Evolutionary conservation across 2,329 filamentous ascomycete genomes (phyloP).

Genomic region (Neonectria faginata): DNA sequence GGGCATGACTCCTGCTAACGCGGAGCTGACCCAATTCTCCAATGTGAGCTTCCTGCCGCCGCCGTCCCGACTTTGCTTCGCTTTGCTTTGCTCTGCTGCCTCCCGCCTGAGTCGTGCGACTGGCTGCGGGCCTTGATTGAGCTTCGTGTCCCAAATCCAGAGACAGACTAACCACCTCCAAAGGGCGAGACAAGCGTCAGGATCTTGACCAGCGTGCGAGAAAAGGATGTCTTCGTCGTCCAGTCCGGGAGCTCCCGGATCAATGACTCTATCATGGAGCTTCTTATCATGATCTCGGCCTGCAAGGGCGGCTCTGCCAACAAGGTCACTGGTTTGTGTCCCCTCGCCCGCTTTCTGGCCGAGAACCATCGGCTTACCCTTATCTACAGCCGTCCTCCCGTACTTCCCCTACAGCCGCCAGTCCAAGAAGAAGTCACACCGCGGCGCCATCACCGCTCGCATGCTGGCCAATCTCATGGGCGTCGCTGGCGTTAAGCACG

Average conservation of each 20-base stretch:
- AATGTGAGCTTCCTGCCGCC: constrained; percentile 65
- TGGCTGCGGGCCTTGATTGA: constrained; percentile 11
- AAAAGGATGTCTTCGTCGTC: constrained; percentile 99
- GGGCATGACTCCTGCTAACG: constrained; percentile 72
- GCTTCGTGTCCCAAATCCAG: constrained; percentile 2
- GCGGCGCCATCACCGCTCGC: constrained; percentile 94
- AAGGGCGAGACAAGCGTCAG: constrained; percentile 78
- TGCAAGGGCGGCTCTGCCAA: constrained; percentile 98
- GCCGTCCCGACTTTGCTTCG: constrained; percentile 25
- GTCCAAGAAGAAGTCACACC: constrained; percentile 98
- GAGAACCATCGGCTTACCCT: constrained; percentile 34
- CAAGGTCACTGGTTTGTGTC: constrained; percentile 86
- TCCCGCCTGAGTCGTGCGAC: constrained; percentile 1
- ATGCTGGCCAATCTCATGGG: constrained; percentile 96
- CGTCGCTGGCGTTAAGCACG: constrained; percentile 95
- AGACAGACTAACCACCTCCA: constrained; percentile 36
- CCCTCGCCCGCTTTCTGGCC: constrained; percentile 22
- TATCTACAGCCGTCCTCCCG: constrained; percentile 77
- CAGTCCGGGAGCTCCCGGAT: constrained; percentile 96
- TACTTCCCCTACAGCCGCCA: constrained; percentile 99
- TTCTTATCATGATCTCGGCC: constrained; percentile 98
- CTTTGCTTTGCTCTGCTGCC: constrained; percentile 24
- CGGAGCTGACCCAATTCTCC: constrained; percentile 77
- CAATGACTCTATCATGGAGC: constrained; percentile 99
- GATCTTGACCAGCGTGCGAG: constrained; percentile 82